Percentiles rank a stretch among this genome's conserved stretches.
phyloP scores from a whole-genome alignment of 768 basidiomycete genomes.

The Suillus subaureus region DNA sequence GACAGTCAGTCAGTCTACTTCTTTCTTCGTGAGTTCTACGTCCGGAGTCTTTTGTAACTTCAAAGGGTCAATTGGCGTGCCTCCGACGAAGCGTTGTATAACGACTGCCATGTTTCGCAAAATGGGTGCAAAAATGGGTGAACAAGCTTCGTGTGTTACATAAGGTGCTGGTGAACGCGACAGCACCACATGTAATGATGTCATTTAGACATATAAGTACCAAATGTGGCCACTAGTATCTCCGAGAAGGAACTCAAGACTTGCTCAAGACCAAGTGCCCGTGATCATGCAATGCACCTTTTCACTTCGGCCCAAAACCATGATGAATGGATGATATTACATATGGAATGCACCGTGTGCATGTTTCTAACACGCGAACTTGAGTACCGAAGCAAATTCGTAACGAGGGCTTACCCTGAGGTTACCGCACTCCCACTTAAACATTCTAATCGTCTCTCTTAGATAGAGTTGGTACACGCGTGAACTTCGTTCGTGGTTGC shows the following conservation, averaged over 20 bases:
- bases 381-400: neutral
- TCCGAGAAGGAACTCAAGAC: neutral
- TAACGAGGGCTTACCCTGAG: neutral
- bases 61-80: constrained; percentile 26
- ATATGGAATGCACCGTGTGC: neutral
- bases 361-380: neutral
- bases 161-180: neutral
- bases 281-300: neutral
- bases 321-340: neutral
- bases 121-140: neutral
- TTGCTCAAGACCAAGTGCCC: neutral
- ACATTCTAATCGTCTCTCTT: neutral
- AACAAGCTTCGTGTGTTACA: neutral
- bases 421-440: neutral
- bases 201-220: neutral
- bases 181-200: neutral
- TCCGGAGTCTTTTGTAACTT: constrained; percentile 25
- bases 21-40: constrained; percentile 22
- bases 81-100: constrained; percentile 29
- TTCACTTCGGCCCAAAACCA: neutral
- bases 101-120: neutral
- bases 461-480: neutral
- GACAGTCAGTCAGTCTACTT: constrained; percentile 18
- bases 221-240: neutral
- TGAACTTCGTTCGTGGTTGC: neutral